Conservation (phyloP, 306 rosid species). For the Albizia julibrissin region DNA sequence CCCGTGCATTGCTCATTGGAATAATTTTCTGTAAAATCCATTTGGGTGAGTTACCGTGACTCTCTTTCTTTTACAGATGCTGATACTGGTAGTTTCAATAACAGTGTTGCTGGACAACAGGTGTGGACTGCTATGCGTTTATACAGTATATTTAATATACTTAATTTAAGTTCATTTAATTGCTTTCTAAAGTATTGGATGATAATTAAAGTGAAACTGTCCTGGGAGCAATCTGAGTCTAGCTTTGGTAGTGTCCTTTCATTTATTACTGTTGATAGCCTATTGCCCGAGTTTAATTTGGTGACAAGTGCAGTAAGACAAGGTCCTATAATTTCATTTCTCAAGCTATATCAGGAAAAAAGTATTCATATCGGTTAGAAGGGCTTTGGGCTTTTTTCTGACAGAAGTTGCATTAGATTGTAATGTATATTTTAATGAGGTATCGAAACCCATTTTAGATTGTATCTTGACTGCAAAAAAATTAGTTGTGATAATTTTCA, state of each 20-base stretch:
- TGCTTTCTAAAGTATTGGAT: slow-evolving; percentile 28
- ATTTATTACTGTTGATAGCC: slow-evolving; percentile 17
- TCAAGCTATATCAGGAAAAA: not conserved
- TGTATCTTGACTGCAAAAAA: slow-evolving; percentile 6
- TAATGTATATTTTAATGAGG: slow-evolving; percentile 4
- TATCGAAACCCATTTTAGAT: not conserved
- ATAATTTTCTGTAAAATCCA: slow-evolving; percentile 21
- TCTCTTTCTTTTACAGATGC: slow-evolving; percentile 52
- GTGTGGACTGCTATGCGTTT: slow-evolving; percentile 44
- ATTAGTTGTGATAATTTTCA: not conserved
- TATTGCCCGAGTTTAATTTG: slow-evolving; percentile 6
- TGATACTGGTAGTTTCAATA: slow-evolving; percentile 84
- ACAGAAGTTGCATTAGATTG: not conserved
- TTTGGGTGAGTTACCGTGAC: slow-evolving; percentile 6
- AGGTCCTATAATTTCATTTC: not conserved
- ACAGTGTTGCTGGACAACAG: slow-evolving; percentile 86
- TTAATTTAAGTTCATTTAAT: not conserved
- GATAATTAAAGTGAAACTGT: slow-evolving; percentile 6
- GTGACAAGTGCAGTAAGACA: slow-evolving; percentile 21
- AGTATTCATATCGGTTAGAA: not conserved
- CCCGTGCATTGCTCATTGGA: not conserved
- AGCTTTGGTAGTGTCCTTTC: slow-evolving; percentile 4
- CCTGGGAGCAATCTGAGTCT: not conserved
- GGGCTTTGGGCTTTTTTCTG: slow-evolving; percentile 22
- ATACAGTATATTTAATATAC: slow-evolving; percentile 2